Evolutionary conservation across 192 early-diverging fungal species (phyloP).

Genomic region (Funneliformis geosporum): DNA sequence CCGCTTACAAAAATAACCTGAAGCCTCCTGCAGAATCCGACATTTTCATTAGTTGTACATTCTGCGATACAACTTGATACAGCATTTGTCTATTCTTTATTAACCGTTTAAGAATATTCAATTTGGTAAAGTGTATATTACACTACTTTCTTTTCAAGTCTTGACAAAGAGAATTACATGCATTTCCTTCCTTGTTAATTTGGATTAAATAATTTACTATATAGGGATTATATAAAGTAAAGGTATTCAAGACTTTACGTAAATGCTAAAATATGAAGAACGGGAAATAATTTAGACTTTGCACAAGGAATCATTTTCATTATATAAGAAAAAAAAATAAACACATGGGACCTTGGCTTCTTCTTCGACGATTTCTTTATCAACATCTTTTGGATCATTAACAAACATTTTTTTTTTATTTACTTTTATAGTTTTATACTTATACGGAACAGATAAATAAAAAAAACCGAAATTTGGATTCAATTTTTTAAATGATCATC

Average conservation of each 20-base stretch:
- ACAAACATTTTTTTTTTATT: constrained; percentile 2
- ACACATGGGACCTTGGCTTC: not conserved
- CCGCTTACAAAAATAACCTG: not conserved
- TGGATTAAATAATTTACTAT: no score
- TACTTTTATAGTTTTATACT: not conserved
- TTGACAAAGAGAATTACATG: no score
- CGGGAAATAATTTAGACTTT: not conserved
- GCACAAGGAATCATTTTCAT: not conserved
- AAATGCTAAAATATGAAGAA: constrained; percentile 38
- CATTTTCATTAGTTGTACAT: not conserved
- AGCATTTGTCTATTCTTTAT: not conserved
- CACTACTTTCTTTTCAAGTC: no score
- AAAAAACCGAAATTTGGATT: no score
- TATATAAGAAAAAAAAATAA: not conserved
- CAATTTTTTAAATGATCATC: no score
- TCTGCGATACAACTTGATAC: not conserved
- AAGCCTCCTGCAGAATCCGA: not conserved
- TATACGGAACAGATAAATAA: not conserved
- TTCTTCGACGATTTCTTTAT: not conserved
- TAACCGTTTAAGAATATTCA: not conserved
- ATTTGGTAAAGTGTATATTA: not conserved
- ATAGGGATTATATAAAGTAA: no score
- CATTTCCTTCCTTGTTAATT: no score
- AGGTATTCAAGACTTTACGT: constrained; percentile 47
- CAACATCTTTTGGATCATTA: not conserved